phyloP scores from a whole-genome alignment of 495 filamentous ascomycete species.

The Penicillium desertorum region DNA sequence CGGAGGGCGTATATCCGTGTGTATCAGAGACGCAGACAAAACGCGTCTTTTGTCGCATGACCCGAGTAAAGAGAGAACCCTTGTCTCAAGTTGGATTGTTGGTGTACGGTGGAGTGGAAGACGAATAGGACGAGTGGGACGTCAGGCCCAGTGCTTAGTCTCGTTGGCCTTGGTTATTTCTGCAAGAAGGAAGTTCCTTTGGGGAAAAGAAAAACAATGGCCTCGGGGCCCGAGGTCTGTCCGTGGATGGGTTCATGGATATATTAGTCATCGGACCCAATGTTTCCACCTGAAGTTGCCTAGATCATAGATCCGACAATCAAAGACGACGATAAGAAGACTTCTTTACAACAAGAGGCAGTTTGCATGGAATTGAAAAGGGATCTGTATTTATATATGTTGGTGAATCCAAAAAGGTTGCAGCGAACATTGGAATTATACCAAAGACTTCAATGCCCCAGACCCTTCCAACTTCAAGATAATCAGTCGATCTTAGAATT shows the following conservation, averaged over 20 bases:
- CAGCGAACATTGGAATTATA: not conserved
- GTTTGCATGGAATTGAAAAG: not conserved
- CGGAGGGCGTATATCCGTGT: conserved; percentile 53
- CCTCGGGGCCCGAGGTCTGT: not conserved
- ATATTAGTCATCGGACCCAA: conserved; percentile 35
- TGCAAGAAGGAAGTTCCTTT: not conserved
- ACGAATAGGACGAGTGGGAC: conserved; percentile 8
- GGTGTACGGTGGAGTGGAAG: not conserved
- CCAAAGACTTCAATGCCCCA: not conserved
- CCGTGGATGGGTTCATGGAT: conserved; percentile 14
- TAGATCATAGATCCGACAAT: conserved; percentile 14
- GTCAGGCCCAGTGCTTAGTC: conserved; percentile 1
- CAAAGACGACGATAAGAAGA: conserved; percentile 3
- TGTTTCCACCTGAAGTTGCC: conserved; percentile 9
- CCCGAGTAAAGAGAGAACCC: conserved; percentile 1
- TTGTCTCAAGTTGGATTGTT: not conserved
- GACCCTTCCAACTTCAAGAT: not conserved
- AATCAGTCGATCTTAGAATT: not conserved
- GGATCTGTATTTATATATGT: not conserved
- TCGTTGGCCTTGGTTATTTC: not conserved
- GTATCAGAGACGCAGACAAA: conserved; percentile 64
- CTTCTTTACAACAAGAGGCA: not conserved
- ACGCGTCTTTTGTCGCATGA: conserved; percentile 49
- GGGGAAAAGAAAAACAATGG: conserved; percentile 11
- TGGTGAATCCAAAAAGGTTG: not conserved